Base-by-base conservation (phyloP, 257 asterid species). In the Fraxinus pennsylvanica region DNA sequence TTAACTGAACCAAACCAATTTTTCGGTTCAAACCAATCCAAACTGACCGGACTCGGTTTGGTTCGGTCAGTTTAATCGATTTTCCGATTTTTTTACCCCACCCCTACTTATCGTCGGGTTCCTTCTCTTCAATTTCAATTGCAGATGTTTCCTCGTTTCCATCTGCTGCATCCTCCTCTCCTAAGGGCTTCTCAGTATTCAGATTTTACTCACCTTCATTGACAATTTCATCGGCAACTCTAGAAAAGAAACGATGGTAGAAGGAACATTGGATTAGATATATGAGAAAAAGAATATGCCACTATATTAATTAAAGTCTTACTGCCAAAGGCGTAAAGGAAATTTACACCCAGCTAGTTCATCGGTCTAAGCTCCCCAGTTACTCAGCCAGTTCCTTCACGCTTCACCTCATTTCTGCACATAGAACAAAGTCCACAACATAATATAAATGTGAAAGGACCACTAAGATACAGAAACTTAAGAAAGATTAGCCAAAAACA, bases 331-430 rank as follows among this genome's bases (percentile, higher is more conserved):
- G 73, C 57, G 71, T 43, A 52, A 22, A 83, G 65, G 45, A 79
- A 83, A 79, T 39, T 90, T 97, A 90, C 88, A 94, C 97, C 74
- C 87, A 73, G 86, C 76, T 38, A 89, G 73, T 45, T 92, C 98
- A 78, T 91, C 97, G 81, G 81, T 50, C 77, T 80, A 86, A 75
- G 92, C 86, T 79, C 98, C 97, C 98, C 97, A 94, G 77, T 91
- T 92, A 32, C 96, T 65, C 83, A 88, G 80, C 97, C 97, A 88
- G 91, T 75, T 80, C 97, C 97, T 43, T 89, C 97, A 1, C 92
- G 88, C 76, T 90, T 94, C 29, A 87, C 50, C 77, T 89, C 96
- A 82, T 85, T 78, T 81, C 97, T 90, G 88, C 74, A 32, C 66
- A 80, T 3, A 59, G 45, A 73, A 35, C 38, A 39, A 13, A 73